Evolutionary conservation across 2,329 filamentous ascomycete genomes (phyloP), one percentile per base, ranked within the genome.

Genomic region (Cordyceps farinosa): DNA sequence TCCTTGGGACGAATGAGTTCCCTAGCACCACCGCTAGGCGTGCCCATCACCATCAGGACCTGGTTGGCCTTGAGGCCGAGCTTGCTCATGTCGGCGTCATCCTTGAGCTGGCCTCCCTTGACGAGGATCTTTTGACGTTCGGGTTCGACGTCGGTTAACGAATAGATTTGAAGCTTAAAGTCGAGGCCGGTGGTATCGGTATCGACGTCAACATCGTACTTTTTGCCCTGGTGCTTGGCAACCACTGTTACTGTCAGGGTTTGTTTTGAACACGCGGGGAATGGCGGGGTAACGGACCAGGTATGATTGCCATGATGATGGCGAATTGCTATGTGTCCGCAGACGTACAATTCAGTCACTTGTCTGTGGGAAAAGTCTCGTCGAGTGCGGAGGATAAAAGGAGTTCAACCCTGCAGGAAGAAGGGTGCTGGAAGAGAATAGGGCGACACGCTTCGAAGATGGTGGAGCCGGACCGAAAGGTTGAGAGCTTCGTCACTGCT

Each of bases 31-130:
- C 85, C 87, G 27, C 90, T 87, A 4, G 94, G 90, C 3, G 91
- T 95, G 44, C 96, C 96, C 85, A 99, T 91, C 90, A 99, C 96
- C 88, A 97, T 96, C 75, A 99, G 90, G 29, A 82, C 84, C 76
- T 96, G 91, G 63, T 90, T 90, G 40, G 90, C 81, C 82, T 97
- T 98, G 70, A 96, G 87, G 71, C 89, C 89, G 65, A 98, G 84
- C 70, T 89, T 90, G 68, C 87, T 87, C 76, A 99, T 87, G 65
- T 92, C 88, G 64, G 92, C 91, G 73, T 98, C 92, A 85, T 99
- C 90, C 78, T 97, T 99, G 70, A 99, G 87, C 77, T 96, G 92
- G 67, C 91, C 91, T 67, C 92, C 92, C 78, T 97, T 97, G 76
- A 97, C 87, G 63, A 99, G 80, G 70, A 99, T 91, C 80, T 98